A percentile compares a stretch with the other conserved stretches of the same genome.
These are phyloP conservation scores for Xylaria nigripes DNA, from an alignment of 495 filamentous ascomycete genomes.

Conservation along the genomic window DNA sequence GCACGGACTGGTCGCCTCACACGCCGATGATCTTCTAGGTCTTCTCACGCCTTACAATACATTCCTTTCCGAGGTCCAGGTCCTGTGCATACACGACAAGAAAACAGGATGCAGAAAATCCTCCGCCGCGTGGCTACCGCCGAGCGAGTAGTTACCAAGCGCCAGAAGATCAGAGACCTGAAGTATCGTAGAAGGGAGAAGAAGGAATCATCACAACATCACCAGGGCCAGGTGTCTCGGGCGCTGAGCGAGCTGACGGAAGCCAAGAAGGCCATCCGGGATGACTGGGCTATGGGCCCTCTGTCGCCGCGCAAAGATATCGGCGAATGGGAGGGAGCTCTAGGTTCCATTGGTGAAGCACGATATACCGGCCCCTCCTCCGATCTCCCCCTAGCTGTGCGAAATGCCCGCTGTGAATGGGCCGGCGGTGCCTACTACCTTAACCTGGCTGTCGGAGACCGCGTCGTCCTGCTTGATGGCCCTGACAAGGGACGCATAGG, in stretches of 20 bases:
- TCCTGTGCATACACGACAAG: neutral
- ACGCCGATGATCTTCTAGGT: conserved; percentile 2
- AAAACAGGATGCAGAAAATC: conserved; percentile 60
- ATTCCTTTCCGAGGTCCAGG: neutral
- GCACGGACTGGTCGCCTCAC: conserved; percentile 1
- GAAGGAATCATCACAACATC: conserved; percentile 16
- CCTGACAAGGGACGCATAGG: conserved; percentile 76
- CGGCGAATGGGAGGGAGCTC: conserved; percentile 29
- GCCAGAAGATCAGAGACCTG: conserved; percentile 31
- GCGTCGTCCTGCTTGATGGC: conserved; percentile 70
- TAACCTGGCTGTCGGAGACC: conserved; percentile 60
- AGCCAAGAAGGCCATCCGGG: conserved; percentile 33
- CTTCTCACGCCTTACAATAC: neutral
- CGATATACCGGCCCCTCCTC: conserved; percentile 16
- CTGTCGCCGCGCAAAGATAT: conserved; percentile 66
- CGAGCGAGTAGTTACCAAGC: conserved; percentile 51
- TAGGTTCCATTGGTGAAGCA: conserved; percentile 42
- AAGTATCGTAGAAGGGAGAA: conserved; percentile 30
- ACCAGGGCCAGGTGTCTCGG: neutral
- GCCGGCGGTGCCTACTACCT: conserved; percentile 48
- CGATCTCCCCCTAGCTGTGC: conserved; percentile 21
- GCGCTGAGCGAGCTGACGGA: conserved; percentile 15
- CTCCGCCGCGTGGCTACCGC: conserved; percentile 60
- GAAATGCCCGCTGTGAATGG: conserved; percentile 33
- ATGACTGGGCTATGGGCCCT: conserved; percentile 70